These are phyloP conservation scores for Kodamaea kakaduensis DNA, from an alignment of 805 yeast genomes.

Conservation along the genomic window DNA sequence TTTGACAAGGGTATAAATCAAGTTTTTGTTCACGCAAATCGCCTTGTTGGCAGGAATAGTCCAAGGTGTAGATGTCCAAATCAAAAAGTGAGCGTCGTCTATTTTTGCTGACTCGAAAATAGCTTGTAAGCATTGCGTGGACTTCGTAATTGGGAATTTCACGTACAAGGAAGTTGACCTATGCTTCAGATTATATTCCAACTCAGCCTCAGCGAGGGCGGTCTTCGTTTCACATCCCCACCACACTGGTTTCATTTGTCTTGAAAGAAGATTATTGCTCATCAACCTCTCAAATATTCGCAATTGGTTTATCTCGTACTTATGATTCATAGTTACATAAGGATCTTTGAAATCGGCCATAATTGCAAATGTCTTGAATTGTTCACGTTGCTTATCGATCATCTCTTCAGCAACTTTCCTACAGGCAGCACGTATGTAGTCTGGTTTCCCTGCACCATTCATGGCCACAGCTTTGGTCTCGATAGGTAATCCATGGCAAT, in stretches of 20 bases:
- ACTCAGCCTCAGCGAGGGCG: conserved; percentile 94
- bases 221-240: conserved; percentile 96
- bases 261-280: conserved; percentile 60
- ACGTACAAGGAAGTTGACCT: conserved; percentile 64
- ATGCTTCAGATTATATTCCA: conserved; percentile 78
- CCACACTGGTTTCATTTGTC: conserved; percentile 92
- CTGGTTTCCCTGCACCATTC: conserved; percentile 28
- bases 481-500: conserved; percentile 96
- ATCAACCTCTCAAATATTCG: conserved; percentile 63
- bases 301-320: conserved; percentile 74
- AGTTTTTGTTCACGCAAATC: conserved; percentile 59
- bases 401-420: conserved; percentile 64
- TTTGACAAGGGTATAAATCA: conserved; percentile 51
- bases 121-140: conserved; percentile 15
- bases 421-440: conserved; percentile 66
- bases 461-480: conserved; percentile 65
- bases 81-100: conserved; percentile 32
- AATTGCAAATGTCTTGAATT: conserved; percentile 69
- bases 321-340: conserved; percentile 68
- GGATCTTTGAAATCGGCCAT: conserved; percentile 77
- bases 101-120: conserved; percentile 4
- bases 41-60: conserved; percentile 87
- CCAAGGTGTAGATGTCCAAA: conserved; percentile 99
- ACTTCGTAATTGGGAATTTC: conserved; percentile 50
- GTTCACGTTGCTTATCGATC: conserved; percentile 56